phyloP scores from a whole-genome alignment of 805 yeast genomes.

The Yarrowia osloensis region DNA sequence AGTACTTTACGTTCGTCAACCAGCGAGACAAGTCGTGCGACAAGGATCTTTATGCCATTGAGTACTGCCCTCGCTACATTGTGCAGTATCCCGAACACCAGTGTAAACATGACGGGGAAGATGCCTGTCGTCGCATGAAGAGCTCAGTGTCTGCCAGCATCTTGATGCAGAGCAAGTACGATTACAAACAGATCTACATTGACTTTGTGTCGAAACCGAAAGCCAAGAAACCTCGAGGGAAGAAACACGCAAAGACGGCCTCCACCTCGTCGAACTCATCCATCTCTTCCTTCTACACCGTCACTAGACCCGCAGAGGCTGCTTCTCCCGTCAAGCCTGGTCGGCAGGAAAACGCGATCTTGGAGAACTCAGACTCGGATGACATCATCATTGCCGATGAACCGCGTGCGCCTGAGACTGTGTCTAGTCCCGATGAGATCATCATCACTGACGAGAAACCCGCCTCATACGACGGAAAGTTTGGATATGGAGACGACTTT shows the following conservation, averaged over 20 bases:
- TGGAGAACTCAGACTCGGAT: not conserved
- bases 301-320: not conserved
- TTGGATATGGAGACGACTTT: conserved; percentile 8
- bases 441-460: conserved; percentile 9
- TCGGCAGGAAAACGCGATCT: not conserved
- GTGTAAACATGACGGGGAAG: not conserved
- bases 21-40: conserved; percentile 2
- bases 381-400: not conserved
- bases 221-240: not conserved
- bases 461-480: not conserved
- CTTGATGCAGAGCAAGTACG: not conserved
- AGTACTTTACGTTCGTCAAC: not conserved
- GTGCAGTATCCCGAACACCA: not conserved
- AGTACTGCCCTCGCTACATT: conserved; percentile 2
- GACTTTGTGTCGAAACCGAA: not conserved
- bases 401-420: not conserved
- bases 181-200: not conserved
- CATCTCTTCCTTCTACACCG: not conserved
- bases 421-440: not conserved
- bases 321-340: not conserved
- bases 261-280: not conserved
- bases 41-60: not conserved
- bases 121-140: not conserved
- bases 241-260: not conserved
- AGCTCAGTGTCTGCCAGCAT: conserved; percentile 4